Base-by-base conservation (phyloP, 2,329 filamentous ascomycete species). In the Huntiella decipiens region DNA sequence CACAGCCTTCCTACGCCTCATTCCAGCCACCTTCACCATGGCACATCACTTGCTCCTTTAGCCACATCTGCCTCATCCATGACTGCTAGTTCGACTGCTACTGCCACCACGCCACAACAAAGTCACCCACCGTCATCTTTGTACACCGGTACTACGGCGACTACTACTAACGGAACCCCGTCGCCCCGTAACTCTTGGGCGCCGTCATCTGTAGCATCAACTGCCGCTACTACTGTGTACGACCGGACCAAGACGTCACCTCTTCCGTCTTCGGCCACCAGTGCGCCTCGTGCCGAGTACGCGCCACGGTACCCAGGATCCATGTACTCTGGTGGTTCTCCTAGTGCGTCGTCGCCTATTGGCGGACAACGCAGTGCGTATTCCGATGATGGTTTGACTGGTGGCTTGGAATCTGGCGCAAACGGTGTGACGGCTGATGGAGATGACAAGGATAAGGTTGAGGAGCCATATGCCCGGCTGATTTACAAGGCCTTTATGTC, bases 401-500 rank as follows among this genome's bases (percentile, higher is more conserved):
- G 52, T 53, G 19, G 51, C 51, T 13, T 49, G 42, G 47, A 32
- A 32, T 32, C 32, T 49, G 38, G 53, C 55, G 35, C 46, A 54
- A 54, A 15, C 13, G 35, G 7, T 13, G 16, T 5, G 22, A 28
- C 42, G 53, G 55, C 28, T n/a, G 8, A 44, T 19, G 17, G 42
- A 45, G 15, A 52, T 28, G 43, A n/a, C 17, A 37, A 44, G 33
- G 19, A 52, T 50, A 6, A 61, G 61, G 43, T 54, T 56, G 45
- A 50, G 16, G 71, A 73, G 49, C 81, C 85, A 1, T 96, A 96
- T 56, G 86, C 88, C 0, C 71, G 81, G 54, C 70, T 94, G 12
- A 84, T 96, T 51, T 82, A 79, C 56, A 66, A 70, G 44, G 85
- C 85, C 1, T 71, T 96, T 15, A 73, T 78, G 63, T 74, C 74